Evolutionary conservation across 2,329 filamentous ascomycete species (phyloP).

Genomic region (Spiromastix sp.): DNA sequence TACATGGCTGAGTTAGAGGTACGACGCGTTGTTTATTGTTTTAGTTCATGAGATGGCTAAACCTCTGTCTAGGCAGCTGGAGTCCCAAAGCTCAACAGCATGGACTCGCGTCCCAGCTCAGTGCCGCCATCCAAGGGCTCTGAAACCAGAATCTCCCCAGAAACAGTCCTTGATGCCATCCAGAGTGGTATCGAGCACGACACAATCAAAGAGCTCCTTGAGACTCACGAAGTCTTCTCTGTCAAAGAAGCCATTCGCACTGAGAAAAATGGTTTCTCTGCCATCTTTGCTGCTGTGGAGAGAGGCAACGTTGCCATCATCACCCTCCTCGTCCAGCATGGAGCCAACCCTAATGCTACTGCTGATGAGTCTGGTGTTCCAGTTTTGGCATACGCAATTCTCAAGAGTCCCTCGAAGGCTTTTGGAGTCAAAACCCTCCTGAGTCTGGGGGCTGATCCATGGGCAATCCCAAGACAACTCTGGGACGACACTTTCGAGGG

Average conservation of each 20-base stretch:
- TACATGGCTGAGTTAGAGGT: not conserved
- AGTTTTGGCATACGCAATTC: conserved; percentile 8
- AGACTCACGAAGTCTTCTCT: not conserved
- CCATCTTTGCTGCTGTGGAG: conserved; percentile 8
- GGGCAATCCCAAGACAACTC: conserved; percentile 7
- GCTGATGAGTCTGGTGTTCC: conserved; percentile 6
- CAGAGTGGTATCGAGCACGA: conserved; percentile 2
- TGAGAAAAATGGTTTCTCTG: conserved; percentile 6
- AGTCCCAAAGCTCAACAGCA: too few species aligned
- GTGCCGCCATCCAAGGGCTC: too few species aligned
- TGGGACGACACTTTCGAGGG: conserved; percentile 4
- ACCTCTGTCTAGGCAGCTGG: too few species aligned
- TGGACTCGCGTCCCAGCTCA: too few species aligned
- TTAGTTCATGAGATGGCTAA: too few species aligned
- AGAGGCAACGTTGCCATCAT: conserved; percentile 7
- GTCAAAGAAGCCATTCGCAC: conserved; percentile 3
- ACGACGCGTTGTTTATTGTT: too few species aligned
- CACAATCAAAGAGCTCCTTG: conserved; percentile 7
- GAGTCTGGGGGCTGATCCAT: conserved; percentile 8
- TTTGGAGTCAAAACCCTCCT: conserved; percentile 7
- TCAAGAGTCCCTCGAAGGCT: conserved; percentile 5
- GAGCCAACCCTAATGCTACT: conserved; percentile 10
- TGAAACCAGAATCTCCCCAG: too few species aligned
- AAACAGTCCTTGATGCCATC: too few species aligned
- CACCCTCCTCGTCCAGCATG: conserved; percentile 8